These are phyloP conservation scores for Fusarium bulbicola DNA, from an alignment of 2,329 filamentous ascomycete species.

Conservation along the genomic window DNA sequence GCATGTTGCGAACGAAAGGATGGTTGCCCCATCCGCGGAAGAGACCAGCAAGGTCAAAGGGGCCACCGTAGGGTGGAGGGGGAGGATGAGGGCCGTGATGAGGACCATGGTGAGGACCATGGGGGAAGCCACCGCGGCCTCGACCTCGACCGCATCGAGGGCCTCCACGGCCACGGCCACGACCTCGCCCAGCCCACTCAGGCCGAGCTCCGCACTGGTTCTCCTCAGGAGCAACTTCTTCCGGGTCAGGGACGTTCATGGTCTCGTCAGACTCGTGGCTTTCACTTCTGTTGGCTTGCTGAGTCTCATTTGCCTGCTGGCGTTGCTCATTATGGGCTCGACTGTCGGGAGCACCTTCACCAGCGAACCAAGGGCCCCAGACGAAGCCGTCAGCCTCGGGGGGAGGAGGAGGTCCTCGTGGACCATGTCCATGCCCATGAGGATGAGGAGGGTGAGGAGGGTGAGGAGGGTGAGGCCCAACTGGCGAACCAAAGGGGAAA, in stretches of 20 bases:
- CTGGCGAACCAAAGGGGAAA: conserved; percentile 47
- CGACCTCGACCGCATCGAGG: conserved; percentile 33
- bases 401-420: conserved; percentile 32
- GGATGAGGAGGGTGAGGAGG: conserved; percentile 20
- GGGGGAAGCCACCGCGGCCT: conserved; percentile 33
- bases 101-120: conserved; percentile 25
- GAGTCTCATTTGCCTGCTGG: conserved; percentile 24
- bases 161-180: conserved; percentile 35
- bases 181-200: conserved; percentile 35
- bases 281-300: conserved; percentile 40
- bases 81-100: conserved; percentile 35
- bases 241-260: conserved; percentile 45
- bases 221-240: conserved; percentile 47
- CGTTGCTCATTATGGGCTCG: conserved; percentile 29
- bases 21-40: conserved; percentile 53
- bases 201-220: conserved; percentile 37
- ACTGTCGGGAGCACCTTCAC: conserved; percentile 38
- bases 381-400: conserved; percentile 38
- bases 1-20: conserved; percentile 54
- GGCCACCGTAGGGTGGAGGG: conserved; percentile 26
- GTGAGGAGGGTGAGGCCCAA: conserved; percentile 11
- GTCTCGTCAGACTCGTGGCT: conserved; percentile 50
- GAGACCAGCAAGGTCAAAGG: conserved; percentile 52
- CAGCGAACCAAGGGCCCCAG: conserved; percentile 39
- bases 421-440: conserved; percentile 6